These are phyloP conservation scores for Heterococcus sp. DNA, from an alignment of 108 stramenopile genomes.

Conservation along the genomic window DNA sequence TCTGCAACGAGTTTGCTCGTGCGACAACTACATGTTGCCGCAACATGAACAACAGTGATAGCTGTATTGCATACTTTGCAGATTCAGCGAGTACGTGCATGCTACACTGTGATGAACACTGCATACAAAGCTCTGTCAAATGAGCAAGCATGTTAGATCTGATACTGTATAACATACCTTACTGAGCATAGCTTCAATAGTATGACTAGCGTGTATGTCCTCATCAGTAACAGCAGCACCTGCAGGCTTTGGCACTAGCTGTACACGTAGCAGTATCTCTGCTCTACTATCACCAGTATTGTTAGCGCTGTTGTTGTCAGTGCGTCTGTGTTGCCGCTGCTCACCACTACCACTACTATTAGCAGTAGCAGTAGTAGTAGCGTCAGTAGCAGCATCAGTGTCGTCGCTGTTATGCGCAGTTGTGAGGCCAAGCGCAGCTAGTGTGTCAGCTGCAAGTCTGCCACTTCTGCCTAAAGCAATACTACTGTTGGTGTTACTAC, in stretches of 20 bases:
- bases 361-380: background rate
- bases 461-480: background rate
- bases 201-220: constrained; percentile 1
- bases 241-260: background rate
- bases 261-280: constrained; percentile 14
- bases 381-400: background rate
- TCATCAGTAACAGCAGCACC: background rate
- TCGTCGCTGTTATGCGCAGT: background rate
- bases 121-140: too few species aligned
- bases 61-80: too few species aligned
- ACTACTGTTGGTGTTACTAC: too few species aligned
- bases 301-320: background rate
- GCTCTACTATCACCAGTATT: background rate
- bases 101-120: too few species aligned
- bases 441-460: background rate
- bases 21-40: too few species aligned
- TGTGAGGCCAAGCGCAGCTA: background rate
- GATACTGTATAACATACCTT: too few species aligned
- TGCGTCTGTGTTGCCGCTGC: too few species aligned
- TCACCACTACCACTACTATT: background rate
- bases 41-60: too few species aligned
- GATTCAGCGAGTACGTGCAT: too few species aligned
- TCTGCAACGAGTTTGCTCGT: too few species aligned
- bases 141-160: too few species aligned
- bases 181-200: constrained; percentile 15